Conservation (phyloP, 1,284 basidiomycete genomes). For the Sporisorium exsertum region DNA sequence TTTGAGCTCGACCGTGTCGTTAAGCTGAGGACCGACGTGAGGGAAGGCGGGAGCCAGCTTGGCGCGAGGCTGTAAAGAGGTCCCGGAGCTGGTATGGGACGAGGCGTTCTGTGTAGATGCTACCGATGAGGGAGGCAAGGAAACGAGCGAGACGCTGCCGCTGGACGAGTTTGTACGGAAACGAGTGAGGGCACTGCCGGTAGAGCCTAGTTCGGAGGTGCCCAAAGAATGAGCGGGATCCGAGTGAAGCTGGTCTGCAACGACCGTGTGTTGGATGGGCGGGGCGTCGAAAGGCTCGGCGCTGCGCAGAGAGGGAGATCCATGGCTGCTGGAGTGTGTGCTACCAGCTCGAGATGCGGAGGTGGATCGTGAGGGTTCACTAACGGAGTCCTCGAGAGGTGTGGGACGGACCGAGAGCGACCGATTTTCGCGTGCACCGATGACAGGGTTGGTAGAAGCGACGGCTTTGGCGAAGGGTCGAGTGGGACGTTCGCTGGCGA, state of each 20-base stretch:
- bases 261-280: not conserved
- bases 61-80: constrained; percentile 17
- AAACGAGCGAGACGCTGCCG: constrained; percentile 42
- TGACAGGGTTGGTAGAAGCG: constrained; percentile 32
- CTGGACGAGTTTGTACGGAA: constrained; percentile 46
- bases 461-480: constrained; percentile 28
- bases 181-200: constrained; percentile 24
- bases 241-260: constrained; percentile 5
- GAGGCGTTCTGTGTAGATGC: constrained; percentile 43
- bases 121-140: constrained; percentile 37
- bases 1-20: constrained; percentile 30
- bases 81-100: constrained; percentile 38
- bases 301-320: constrained; percentile 29
- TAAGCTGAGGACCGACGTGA: constrained; percentile 34
- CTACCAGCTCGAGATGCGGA: constrained; percentile 30
- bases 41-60: constrained; percentile 19
- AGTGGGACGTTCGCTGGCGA: constrained; percentile 32
- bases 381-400: constrained; percentile 19
- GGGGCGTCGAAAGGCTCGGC: constrained; percentile 5
- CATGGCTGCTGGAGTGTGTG: constrained; percentile 35
- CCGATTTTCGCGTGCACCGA: constrained; percentile 34
- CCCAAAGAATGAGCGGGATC: constrained; percentile 3
- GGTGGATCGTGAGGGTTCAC: constrained; percentile 19
- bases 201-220: constrained; percentile 23
- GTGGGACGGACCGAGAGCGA: constrained; percentile 11